Evolutionary conservation across 192 early-diverging fungal genomes (phyloP), one percentile per base, ranked within the genome.

Genomic region (Entrophospora sp.): DNA sequence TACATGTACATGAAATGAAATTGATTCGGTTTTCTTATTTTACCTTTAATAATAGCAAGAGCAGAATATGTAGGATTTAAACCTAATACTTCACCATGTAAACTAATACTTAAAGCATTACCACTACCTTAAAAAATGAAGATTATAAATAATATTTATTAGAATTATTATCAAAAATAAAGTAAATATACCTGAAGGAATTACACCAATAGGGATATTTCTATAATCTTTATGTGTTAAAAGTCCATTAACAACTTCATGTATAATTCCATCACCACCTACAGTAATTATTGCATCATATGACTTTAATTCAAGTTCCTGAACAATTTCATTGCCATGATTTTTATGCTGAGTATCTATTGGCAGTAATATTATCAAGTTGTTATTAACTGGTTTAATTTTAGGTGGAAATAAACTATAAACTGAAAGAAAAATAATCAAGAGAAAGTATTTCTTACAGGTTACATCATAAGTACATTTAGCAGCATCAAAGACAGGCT

Each of bases 191-290:
- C 82, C 83, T 63, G 77, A 75, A 42, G 83, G 83, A 73, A 91
- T 82, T 12, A 81, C 68, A 0, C 88, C 86, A 4, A 92, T 24
- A 0, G 87, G 84, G 4, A 88, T 55, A 9, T 85, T 81, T 9
- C 69, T 56, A 58, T 83, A 87, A 68, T 93, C 89, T 4, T 79
- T 71, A 25, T 90, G 74, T 49, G 79, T 72, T 77, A 93, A 71
- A n/a, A 91, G 74, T 4, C 90, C 91, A 53, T 93, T 89, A 30
- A 91, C 75, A 10, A 91, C 71, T 70, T 93, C 91, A 49, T 93
- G 88, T 30, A 90, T 77, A 6, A 90, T 80, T 9, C 91, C 91
- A 70, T 93, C 91, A 22, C 91, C 91, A 74, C 84, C 84, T 36
- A 91, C 74, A 30, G 83, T 79, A 1, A 87, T 73, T 24, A 89